Conservation (phyloP, 306 rosid genomes). For the Casuarina equisetifolia region DNA sequence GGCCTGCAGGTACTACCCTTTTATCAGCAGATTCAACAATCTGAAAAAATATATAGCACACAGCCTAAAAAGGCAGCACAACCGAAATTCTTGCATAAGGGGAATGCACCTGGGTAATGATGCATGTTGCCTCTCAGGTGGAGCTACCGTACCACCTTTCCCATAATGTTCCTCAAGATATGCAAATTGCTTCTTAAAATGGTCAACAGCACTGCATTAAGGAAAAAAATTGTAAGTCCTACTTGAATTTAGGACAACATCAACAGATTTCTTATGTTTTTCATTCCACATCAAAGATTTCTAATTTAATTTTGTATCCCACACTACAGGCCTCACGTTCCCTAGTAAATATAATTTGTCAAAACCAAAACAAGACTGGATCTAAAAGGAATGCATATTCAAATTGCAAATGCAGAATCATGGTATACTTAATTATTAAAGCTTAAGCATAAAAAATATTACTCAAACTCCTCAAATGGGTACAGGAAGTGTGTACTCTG, state of each 20-base stretch:
- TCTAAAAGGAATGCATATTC: not conserved
- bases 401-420: not conserved
- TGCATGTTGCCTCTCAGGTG: conserved; percentile 96
- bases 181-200: conserved; percentile 97
- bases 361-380: not conserved
- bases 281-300: not conserved
- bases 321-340: not conserved
- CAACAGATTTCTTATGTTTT: too few species aligned
- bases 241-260: not conserved
- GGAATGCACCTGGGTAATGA: conserved; percentile 78
- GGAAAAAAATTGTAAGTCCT: not conserved
- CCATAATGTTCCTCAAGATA: conserved; percentile 95
- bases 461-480: not conserved
- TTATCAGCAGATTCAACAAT: conserved; percentile 25
- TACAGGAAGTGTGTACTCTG: not conserved
- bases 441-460: not conserved
- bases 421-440: not conserved
- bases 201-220: conserved; percentile 88
- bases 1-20: conserved; percentile 53
- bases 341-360: not conserved
- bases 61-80: conserved; percentile 9
- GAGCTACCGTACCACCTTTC: conserved; percentile 73
- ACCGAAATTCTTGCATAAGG: not conserved
- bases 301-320: not conserved
- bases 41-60: conserved; percentile 13